Percentiles rank a stretch among this genome's conserved stretches.
Conservation (phyloP, 306 rosid species). For the Rubus idaeus region DNA sequence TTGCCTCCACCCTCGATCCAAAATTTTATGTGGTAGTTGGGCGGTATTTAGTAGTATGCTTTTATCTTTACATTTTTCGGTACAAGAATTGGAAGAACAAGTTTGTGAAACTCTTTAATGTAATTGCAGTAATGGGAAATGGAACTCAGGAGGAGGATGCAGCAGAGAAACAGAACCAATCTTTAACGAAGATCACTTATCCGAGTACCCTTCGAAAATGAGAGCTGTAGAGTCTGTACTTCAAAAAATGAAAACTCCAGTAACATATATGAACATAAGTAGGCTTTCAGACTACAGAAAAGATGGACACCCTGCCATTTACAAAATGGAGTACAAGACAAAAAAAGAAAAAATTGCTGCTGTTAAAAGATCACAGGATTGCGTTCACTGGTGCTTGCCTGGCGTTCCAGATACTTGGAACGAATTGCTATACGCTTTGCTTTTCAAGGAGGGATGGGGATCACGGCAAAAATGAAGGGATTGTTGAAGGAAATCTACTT, state of each 20-base stretch:
- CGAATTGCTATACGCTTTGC: constrained; percentile 48
- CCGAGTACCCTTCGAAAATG: constrained; percentile 78
- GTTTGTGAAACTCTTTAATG: constrained; percentile 14
- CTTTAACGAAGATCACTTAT: constrained; percentile 41
- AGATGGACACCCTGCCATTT: constrained; percentile 89
- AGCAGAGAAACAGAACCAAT: constrained; percentile 77
- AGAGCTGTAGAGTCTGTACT: constrained; percentile 69
- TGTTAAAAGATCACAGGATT: constrained; percentile 43
- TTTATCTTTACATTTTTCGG: background rate
- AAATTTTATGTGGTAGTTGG: constrained; percentile 1
- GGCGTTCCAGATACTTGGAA: constrained; percentile 75
- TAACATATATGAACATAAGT: constrained; percentile 72
- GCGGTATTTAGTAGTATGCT: background rate
- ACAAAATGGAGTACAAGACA: constrained; percentile 47
- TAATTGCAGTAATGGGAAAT: constrained; percentile 81
- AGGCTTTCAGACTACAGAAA: constrained; percentile 84
- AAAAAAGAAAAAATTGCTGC: constrained; percentile 34
- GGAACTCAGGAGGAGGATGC: constrained; percentile 98
- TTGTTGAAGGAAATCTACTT: background rate
- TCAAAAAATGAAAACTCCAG: constrained; percentile 65
- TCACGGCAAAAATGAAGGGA: constrained; percentile 17
- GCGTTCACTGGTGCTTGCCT: constrained; percentile 71
- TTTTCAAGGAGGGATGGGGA: constrained; percentile 34
- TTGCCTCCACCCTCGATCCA: background rate
- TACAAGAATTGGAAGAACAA: background rate